Evolutionary conservation across 2,329 filamentous ascomycete species (phyloP), one percentile per base, ranked within the genome.

Genomic region (Alternaria sp.): DNA sequence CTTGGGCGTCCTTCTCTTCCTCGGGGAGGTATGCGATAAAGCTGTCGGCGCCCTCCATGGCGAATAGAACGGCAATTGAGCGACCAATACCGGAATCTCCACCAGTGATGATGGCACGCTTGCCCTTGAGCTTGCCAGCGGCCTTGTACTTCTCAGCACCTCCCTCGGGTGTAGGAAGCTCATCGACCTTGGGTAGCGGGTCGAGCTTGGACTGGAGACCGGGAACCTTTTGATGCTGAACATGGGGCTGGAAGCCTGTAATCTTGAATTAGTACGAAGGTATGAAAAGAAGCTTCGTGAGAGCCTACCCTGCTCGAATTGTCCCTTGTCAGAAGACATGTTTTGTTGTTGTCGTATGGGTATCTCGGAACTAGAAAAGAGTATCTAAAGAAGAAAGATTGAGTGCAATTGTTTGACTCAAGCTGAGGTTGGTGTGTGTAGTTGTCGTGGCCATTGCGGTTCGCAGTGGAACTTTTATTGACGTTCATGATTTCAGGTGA

Each of bases 1-100:
- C 85, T 66, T 90, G 82, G 0, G 91, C 91, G 68, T 94, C 92
- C 44, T 86, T 80, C 73, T 94, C 87, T 76, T 96, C 92, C 33
- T 90, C 85, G 0, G 89, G 87, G 0, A 93, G 82, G 69, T 95
- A 92, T 4, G 86, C 85, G 65, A 95, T 92, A 57, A 90, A 82
- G 50, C 84, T 86, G 62, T 90, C 86, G 13, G 90, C 90, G 5
- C 91, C 92, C 77, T 95, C 92, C 83, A 92, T 89, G 37, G 91
- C 91, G 68, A 89, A 95, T 0, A 95, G 82, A 14, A 94, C 83
- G 1, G 91, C 90, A 1, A 88, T 86, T 1, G 91, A 88, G 36
- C 90, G 86, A 6, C 91, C 90, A 63, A 95, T 94, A 2, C 91
- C 91, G 6, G 86, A 89, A 76, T 94, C 91, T 3, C 91, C 91